A percentile compares a stretch with the other conserved stretches of the same genome.
phyloP scores from a whole-genome alignment of 176 grass and related monocot species.

The Avena sativa region DNA sequence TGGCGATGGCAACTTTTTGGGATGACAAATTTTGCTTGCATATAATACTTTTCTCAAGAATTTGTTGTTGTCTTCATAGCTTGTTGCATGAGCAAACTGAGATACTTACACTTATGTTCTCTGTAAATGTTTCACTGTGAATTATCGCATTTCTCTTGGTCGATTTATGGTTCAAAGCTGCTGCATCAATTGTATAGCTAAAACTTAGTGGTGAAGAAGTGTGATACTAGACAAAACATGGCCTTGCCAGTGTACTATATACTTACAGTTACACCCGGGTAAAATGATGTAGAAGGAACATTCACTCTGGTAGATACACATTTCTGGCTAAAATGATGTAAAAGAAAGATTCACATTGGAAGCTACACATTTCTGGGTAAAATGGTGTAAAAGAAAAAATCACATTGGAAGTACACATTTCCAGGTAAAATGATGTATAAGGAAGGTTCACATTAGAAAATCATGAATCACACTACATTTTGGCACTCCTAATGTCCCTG shows the following conservation, averaged over 20 bases:
- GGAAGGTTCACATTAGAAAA: conserved; percentile 16
- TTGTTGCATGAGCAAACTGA: neutral
- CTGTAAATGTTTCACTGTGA: neutral
- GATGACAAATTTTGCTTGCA: neutral
- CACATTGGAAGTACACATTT: neutral
- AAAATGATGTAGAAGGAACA: neutral
- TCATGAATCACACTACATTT: conserved; percentile 8
- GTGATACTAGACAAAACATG: neutral
- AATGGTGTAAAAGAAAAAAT: neutral
- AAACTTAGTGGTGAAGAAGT: neutral
- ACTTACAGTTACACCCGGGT: neutral
- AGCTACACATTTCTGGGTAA: neutral
- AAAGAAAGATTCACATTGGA: neutral
- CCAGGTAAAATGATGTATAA: neutral
- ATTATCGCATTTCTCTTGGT: conserved; percentile 16
- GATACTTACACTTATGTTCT: neutral
- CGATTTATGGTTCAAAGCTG: neutral
- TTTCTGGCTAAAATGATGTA: neutral
- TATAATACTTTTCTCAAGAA: conserved; percentile 2
- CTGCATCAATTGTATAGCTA: neutral
- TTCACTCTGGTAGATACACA: neutral
- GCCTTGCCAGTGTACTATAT: neutral
- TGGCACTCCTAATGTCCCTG: neutral
- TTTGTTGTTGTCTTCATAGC: neutral
- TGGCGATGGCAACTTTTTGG: neutral